Conservation (phyloP, 2,329 filamentous ascomycete species). For the Xylaria sp. region DNA sequence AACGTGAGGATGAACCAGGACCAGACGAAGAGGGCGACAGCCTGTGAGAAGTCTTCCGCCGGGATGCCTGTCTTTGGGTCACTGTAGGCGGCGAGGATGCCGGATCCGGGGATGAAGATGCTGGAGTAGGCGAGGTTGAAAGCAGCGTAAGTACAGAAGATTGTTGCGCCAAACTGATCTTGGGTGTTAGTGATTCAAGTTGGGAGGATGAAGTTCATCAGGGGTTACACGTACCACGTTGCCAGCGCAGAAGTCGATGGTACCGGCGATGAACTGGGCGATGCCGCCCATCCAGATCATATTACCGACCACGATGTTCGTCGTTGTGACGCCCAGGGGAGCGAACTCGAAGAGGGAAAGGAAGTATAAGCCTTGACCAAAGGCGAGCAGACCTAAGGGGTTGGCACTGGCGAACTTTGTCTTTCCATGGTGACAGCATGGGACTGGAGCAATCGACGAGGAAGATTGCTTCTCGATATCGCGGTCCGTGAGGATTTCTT, state of each 20-base stretch:
- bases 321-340: conserved; percentile 20
- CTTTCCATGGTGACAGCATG: conserved; percentile 15
- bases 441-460: conserved; percentile 16
- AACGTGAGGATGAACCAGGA: conserved; percentile 28
- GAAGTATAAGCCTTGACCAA: conserved; percentile 32
- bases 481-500: conserved; percentile 20
- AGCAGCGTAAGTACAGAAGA: conserved; percentile 36
- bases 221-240: conserved; percentile 22
- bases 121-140: conserved; percentile 38
- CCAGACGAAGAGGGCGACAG: conserved; percentile 28
- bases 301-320: conserved; percentile 32
- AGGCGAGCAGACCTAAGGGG: conserved; percentile 35
- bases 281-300: conserved; percentile 36
- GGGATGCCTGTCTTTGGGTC: conserved; percentile 27
- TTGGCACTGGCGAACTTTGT: conserved; percentile 25
- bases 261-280: conserved; percentile 24
- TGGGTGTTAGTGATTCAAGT: conserved; percentile 5
- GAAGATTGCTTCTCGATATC: conserved; percentile 24
- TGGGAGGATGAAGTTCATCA: neutral
- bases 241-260: conserved; percentile 25
- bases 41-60: conserved; percentile 24
- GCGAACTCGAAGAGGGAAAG: conserved; percentile 23
- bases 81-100: conserved; percentile 35
- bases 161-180: conserved; percentile 33
- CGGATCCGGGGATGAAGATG: conserved; percentile 36